Base-by-base conservation (phyloP, 1,284 basidiomycete genomes). In the Ceratobasidium sp. region DNA sequence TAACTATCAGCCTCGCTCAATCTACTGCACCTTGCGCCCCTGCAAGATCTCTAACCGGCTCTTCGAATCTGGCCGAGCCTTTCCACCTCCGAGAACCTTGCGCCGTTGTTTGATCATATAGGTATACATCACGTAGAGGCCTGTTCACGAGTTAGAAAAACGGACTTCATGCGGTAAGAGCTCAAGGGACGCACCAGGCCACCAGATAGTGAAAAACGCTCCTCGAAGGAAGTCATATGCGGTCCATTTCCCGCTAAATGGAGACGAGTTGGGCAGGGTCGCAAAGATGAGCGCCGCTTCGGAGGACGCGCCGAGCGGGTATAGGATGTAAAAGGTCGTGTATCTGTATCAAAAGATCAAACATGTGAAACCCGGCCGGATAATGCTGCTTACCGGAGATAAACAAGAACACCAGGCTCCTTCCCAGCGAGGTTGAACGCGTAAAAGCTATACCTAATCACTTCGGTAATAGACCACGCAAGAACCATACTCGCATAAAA, bases 371-470 rank as follows among this genome's bases (percentile, higher is more conserved):
- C 13, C 13, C 9, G 9, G 7, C 5, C 13, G 10, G 40, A 6
- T 33, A 42, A 54, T 50, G 50, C 28, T 23, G 80, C 84, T 67
- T 48, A 87, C 85, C 87, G 82, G n/a, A 87, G 82, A 84, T 84
- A 88, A 78, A 86, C 84, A 59, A 88, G 82, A 15, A 81, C 52
- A 44, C 82, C 80, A 40, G 84, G 76, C 78, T 86, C 84, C 79
- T 84, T 80, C 7, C 89, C 90, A 62, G 94, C 82, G 10, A 98
- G 89, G 65, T 88, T 88, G 82, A 89, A 88, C 3, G 93, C 92
- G 86, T 99, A 99, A 87, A 94, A 98, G 9, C 92, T 86, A 85
- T 99, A 99, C 40, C 97, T 94, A 79, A 98, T 91, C 73, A 96
- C 90, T 85, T 99, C 97, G 56, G 96, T 96, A 78, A 94, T 81